phyloP scores from a whole-genome alignment of 306 rosid species.

The Cicer yamashitae region DNA sequence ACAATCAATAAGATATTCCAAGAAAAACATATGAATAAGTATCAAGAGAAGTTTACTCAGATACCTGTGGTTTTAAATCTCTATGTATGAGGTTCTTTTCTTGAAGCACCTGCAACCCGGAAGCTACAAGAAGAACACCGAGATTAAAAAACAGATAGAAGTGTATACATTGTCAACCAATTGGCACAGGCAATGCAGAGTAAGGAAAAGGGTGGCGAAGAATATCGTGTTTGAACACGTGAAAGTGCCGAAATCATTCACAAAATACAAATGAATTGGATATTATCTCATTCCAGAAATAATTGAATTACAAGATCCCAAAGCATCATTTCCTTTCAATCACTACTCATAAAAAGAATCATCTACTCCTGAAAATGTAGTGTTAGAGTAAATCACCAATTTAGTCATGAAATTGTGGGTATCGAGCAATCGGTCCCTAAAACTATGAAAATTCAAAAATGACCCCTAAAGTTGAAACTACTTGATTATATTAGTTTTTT shows the following conservation, averaged over 20 bases:
- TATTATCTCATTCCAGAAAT: not conserved
- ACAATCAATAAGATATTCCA: conserved; percentile 4
- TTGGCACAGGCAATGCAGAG: conserved; percentile 14
- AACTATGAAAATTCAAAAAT: not conserved
- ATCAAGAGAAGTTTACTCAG: conserved; percentile 9
- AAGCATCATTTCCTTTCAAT: conserved; percentile 6
- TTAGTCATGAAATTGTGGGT: not conserved
- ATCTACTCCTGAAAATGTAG: not conserved
- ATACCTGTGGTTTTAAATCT: conserved; percentile 97
- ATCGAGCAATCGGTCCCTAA: not conserved
- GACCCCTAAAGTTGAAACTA: not conserved
- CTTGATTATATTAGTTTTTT: not conserved
- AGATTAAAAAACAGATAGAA: conserved; percentile 37
- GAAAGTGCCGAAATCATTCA: conserved; percentile 32
- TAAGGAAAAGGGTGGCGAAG: conserved; percentile 6
- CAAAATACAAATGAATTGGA: conserved; percentile 24
- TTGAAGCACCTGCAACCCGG: conserved; percentile 88
- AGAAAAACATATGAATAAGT: not conserved
- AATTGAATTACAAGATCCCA: not conserved
- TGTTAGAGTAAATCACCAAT: not conserved
- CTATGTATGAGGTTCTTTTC: conserved; percentile 92
- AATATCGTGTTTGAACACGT: conserved; percentile 7
- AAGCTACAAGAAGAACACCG: conserved; percentile 62
- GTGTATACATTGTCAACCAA: conserved; percentile 20
- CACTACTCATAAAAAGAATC: not conserved